These are phyloP conservation scores for Phialemonium atrogriseum DNA, from an alignment of 2,329 filamentous ascomycete genomes.

Conservation along the genomic window DNA sequence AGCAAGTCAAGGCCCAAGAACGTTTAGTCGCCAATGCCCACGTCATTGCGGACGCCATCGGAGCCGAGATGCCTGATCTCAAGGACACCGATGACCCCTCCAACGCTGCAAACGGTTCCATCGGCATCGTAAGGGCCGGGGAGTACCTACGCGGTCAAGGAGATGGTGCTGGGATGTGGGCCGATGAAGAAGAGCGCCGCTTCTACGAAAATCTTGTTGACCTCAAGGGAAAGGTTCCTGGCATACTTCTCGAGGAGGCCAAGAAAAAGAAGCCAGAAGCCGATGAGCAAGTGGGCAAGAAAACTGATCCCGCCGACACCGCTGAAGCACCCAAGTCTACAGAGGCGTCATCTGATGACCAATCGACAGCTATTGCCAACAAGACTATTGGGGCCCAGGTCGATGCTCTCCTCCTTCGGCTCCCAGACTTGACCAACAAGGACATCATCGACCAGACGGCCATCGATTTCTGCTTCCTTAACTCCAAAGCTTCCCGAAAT, in stretches of 20 bases:
- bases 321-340: constrained; percentile 40
- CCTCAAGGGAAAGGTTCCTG: constrained; percentile 89
- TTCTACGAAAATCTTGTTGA: constrained; percentile 98
- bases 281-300: constrained; percentile 79
- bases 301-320: constrained; percentile 46
- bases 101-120: constrained; percentile 61
- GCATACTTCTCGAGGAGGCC: constrained; percentile 83
- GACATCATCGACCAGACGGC: constrained; percentile 87
- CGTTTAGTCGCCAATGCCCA: constrained; percentile 86
- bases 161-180: constrained; percentile 93
- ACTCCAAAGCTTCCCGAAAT: constrained; percentile 96
- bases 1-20: constrained; percentile 85
- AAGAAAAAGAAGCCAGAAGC: constrained; percentile 86
- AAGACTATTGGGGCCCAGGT: constrained; percentile 97
- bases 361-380: constrained; percentile 90
- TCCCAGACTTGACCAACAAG: constrained; percentile 89
- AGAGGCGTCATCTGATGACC: constrained; percentile 60
- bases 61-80: constrained; percentile 87
- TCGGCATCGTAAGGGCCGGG: constrained; percentile 87
- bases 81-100: constrained; percentile 71
- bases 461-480: constrained; percentile 95
- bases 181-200: constrained; percentile 93
- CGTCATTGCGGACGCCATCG: constrained; percentile 78
- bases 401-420: constrained; percentile 74
- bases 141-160: constrained; percentile 87